phyloP scores from a whole-genome alignment of 2,329 filamentous ascomycete species.

The Neurospora sp. region DNA sequence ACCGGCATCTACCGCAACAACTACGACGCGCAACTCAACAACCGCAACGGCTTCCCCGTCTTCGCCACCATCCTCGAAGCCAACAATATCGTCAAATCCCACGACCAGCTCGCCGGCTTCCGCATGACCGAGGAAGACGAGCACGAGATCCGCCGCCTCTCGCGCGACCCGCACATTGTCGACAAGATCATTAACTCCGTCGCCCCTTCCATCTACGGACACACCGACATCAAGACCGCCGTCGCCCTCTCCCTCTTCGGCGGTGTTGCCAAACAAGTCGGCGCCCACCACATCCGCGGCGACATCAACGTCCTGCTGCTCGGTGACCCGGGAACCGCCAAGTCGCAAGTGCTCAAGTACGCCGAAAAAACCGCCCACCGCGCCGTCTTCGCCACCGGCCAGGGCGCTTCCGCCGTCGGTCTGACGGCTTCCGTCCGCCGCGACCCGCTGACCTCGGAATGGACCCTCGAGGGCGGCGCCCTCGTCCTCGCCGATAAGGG shows the following conservation, averaged over 20 bases:
- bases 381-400: conserved; percentile 93
- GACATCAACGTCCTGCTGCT: conserved; percentile 97
- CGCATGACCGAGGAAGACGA: conserved; percentile 92
- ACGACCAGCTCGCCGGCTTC: conserved; percentile 96
- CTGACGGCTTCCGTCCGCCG: conserved; percentile 92
- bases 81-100: conserved; percentile 92
- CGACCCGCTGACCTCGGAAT: conserved; percentile 90
- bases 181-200: conserved; percentile 91
- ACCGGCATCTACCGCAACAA: conserved; percentile 97
- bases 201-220: conserved; percentile 94
- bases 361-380: conserved; percentile 95
- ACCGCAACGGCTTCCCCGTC: conserved; percentile 96
- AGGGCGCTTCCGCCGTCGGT: conserved; percentile 95
- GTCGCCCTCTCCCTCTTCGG: conserved; percentile 90
- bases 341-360: conserved; percentile 95
- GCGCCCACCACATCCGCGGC: conserved; percentile 81
- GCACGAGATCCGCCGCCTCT: conserved; percentile 76
- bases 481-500: conserved; percentile 90
- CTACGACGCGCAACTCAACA: conserved; percentile 95
- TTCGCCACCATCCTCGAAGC: conserved; percentile 97
- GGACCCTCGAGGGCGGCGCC: conserved; percentile 93
- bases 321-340: conserved; percentile 94
- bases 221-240: conserved; percentile 94
- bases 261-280: conserved; percentile 88
- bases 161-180: conserved; percentile 80